phyloP scores from a whole-genome alignment of 192 early-diverging fungal genomes.

The Podila verticillata region DNA sequence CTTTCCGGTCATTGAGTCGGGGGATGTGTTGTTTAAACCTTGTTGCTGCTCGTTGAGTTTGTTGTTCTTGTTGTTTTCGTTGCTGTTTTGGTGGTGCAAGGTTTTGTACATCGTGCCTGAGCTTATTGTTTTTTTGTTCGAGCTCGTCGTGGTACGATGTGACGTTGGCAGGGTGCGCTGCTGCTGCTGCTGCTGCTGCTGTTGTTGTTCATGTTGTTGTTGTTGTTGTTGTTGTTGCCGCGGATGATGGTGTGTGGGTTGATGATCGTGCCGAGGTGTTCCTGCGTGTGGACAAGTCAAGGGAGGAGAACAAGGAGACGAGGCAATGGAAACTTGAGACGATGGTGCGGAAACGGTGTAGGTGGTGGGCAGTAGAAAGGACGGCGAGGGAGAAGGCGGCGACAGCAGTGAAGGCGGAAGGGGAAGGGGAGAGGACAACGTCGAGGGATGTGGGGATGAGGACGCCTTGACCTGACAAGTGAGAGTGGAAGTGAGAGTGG shows the following conservation, averaged over 20 bases:
- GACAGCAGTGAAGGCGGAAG: neutral
- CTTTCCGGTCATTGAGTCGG: neutral
- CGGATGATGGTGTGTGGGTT: neutral
- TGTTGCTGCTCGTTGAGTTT: neutral
- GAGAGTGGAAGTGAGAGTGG: neutral
- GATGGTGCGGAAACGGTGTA: neutral
- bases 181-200: neutral
- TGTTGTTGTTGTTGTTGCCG: neutral
- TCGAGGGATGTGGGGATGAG: too few relatives aligned
- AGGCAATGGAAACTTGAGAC: neutral
- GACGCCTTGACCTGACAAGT: too few relatives aligned
- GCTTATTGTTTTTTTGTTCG: too few relatives aligned
- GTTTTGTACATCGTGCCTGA: too few relatives aligned
- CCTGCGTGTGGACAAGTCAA: neutral
- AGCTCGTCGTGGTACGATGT: too few relatives aligned
- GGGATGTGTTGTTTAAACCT: neutral
- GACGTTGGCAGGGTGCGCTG: neutral
- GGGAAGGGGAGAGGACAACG: too few relatives aligned
- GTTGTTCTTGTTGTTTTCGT: neutral
- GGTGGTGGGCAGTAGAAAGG: neutral
- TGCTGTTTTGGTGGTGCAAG: neutral
- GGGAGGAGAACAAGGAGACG: neutral
- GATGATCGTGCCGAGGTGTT: neutral
- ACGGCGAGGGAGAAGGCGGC: neutral
- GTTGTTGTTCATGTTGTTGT: slow-evolving; percentile 11